phyloP scores from a whole-genome alignment of 495 filamentous ascomycete species.

The Penicillium angulare region DNA sequence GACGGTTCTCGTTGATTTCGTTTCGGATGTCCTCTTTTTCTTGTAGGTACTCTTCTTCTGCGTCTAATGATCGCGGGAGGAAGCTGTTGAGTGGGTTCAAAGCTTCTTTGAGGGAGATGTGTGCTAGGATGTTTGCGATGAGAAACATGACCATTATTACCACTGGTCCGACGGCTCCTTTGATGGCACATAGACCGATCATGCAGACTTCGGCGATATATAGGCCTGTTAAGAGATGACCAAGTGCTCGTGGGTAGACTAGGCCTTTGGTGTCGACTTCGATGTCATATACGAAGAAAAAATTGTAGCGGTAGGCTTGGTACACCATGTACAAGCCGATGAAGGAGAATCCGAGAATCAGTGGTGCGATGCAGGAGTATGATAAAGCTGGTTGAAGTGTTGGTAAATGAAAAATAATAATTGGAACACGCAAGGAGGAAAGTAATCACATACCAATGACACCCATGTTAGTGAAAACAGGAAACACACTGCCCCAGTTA shows the following conservation, averaged over 20 bases:
- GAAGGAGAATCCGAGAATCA: conserved; percentile 80
- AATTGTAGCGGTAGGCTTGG: conserved; percentile 86
- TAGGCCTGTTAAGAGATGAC: conserved; percentile 80
- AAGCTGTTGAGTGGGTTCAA: conserved; percentile 73
- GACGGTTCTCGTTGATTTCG: conserved; percentile 23
- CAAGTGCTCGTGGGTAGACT: conserved; percentile 81
- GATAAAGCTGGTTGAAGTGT: conserved; percentile 52
- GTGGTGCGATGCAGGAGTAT: conserved; percentile 81
- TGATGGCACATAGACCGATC: conserved; percentile 80
- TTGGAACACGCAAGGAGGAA: too few relatives aligned
- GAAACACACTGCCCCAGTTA: conserved; percentile 82
- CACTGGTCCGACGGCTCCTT: conserved; percentile 66
- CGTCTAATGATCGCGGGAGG: conserved; percentile 59
- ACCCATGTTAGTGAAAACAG: conserved; percentile 82
- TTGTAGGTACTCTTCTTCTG: conserved; percentile 43
- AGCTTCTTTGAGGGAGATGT: conserved; percentile 71
- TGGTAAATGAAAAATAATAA: too few relatives aligned
- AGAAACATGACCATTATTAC: conserved; percentile 77
- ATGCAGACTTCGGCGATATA: conserved; percentile 82
- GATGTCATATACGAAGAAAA: conserved; percentile 83
- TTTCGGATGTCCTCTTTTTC: conserved; percentile 34
- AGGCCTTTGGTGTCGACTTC: conserved; percentile 83
- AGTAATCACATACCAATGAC: conserved; percentile 62
- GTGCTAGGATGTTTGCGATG: conserved; percentile 73
- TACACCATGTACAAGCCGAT: conserved; percentile 80